Evolutionary conservation across 129 eudicot species (phyloP), one percentile per base, ranked within the genome.

Genomic region (Chrysanthemum makinoi): DNA sequence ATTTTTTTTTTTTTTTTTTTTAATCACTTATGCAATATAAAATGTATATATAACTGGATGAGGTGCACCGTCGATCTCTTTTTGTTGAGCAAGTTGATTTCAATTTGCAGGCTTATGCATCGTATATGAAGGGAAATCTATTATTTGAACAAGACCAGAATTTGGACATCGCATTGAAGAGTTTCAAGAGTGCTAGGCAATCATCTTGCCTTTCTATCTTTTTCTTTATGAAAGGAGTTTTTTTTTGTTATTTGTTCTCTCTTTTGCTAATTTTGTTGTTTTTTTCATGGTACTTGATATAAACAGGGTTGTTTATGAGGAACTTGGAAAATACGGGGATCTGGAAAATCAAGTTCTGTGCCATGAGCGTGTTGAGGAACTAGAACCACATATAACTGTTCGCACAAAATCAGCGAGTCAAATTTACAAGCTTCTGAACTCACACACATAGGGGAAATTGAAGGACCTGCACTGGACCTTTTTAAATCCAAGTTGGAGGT

Each of bases 261-360:
- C 20, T 6, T 52, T n/a, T 57, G 19, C 50, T 22, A 39, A 10
- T 35, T 58, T 60, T 35, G 16, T 3, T 10, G 1, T 13, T 10
- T 39, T 47, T 18, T 65, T 43, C 30, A 56, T 82, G 49, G 6
- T 9, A 5, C 16, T 46, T 73, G 52, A 61, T 43, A 69, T 77
- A 66, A 52, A 71, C 75, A 94, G 98, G 77, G 98, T 96, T 75
- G 98, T 89, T 20, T 94, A 87, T 80, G 98, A 94, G 81, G 98
- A 94, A 84, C 98, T 94, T 72, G 98, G 98, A 59, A 94, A 94
- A 83, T 94, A 94, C 73, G 98, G 98, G 75, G 98, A 94, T 77
- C 80, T 89, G 43, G 98, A 94, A 35, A 89, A 87, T 82, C 98
- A 89, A 78, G 88, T 85, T 65, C 75, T 94, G 77, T 94, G 98